Evolutionary conservation across 352 stramenopile species (phyloP).

Genomic region (Aphanomyces stellatus): DNA sequence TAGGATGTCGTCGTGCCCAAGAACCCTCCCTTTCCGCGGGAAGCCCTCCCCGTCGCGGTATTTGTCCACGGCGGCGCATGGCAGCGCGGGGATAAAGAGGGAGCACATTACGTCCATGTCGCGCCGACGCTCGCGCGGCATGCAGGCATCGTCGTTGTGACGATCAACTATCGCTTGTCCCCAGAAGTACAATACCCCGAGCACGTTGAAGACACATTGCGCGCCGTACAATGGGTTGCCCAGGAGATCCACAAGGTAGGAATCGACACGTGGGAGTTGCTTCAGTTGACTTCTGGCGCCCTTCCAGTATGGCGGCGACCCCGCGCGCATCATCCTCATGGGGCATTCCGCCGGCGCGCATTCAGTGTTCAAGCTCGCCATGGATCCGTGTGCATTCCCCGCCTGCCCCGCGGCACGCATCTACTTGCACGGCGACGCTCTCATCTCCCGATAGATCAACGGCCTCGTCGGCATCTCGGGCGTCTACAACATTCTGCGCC

Average conservation of each 20-base stretch:
- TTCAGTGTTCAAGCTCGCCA: conserved; percentile 57
- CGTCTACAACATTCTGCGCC: conserved; percentile 78
- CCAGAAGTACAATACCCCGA: conserved; percentile 62
- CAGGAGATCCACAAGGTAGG: conserved; percentile 56
- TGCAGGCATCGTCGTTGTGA: conserved; percentile 43
- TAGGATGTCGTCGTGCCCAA: conserved; percentile 59
- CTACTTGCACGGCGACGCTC: conserved; percentile 33
- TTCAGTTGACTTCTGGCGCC: background rate
- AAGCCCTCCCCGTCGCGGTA: conserved; percentile 52
- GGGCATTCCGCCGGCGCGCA: conserved; percentile 76
- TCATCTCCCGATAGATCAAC: too few relatives aligned
- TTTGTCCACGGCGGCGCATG: conserved; percentile 80
- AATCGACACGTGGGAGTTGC: background rate
- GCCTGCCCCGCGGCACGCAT: background rate
- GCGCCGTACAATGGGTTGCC: conserved; percentile 53
- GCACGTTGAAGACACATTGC: conserved; percentile 53
- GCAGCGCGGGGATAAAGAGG: conserved; percentile 76
- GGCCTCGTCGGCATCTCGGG: conserved; percentile 67
- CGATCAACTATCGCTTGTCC: conserved; percentile 75
- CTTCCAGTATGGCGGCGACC: conserved; percentile 60
- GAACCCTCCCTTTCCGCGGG: conserved; percentile 16
- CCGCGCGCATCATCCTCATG: conserved; percentile 44
- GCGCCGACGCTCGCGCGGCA: conserved; percentile 45
- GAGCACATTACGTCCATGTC: conserved; percentile 49
- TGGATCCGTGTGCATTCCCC: conserved; percentile 29